Evolutionary conservation across 1,284 basidiomycete species (phyloP).

Genomic region (Apiotrichum gracile): DNA sequence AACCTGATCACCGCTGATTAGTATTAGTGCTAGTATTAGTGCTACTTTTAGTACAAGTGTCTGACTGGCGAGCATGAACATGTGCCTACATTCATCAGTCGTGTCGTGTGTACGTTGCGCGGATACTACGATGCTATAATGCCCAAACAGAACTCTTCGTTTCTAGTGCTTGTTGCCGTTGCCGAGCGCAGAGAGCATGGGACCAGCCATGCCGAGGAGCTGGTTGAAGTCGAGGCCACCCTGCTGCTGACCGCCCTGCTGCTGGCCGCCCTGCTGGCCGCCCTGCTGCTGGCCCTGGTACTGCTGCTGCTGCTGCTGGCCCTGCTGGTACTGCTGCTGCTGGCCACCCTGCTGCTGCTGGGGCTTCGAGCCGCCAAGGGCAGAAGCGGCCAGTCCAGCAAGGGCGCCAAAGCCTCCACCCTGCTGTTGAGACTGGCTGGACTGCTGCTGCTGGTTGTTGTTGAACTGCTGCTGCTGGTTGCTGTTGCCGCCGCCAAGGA

Average conservation of each 20-base stretch:
- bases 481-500: conserved; percentile 1
- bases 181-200: background rate
- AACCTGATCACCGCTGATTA: too few species aligned
- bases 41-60: too few species aligned
- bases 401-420: conserved; percentile 1
- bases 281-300: background rate
- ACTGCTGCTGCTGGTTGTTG: background rate
- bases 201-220: background rate
- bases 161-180: background rate
- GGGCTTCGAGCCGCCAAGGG: background rate
- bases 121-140: background rate
- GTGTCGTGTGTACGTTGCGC: background rate
- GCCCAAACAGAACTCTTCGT: background rate
- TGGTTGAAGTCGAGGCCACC: background rate
- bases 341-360: conserved; percentile 1
- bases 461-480: conserved; percentile 5
- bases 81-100: too few species aligned
- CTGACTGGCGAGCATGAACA: too few species aligned
- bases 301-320: background rate
- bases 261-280: background rate
- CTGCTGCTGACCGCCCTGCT: background rate
- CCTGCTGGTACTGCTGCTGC: background rate
- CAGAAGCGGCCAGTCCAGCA: background rate
- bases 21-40: too few species aligned
- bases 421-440: background rate